Conservation (phyloP, 2,329 filamentous ascomycete species). For the Cordyceps pruinosa region DNA sequence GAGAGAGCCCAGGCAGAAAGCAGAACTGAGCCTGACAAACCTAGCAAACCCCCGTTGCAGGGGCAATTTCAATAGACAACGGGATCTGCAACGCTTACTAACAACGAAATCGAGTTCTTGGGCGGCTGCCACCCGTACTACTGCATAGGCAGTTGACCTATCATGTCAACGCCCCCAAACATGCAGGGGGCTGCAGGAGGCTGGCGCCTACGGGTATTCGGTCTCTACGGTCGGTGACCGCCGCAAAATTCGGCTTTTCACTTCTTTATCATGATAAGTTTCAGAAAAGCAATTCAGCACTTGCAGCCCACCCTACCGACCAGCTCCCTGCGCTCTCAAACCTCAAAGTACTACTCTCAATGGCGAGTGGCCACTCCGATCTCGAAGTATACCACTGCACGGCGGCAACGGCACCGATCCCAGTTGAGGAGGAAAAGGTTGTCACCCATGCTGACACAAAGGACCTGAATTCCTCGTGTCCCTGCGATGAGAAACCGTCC, state of each 20-base stretch:
- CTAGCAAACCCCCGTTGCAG: too few relatives aligned
- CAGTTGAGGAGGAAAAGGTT: neutral
- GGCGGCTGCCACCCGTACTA: neutral
- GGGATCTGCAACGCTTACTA: neutral
- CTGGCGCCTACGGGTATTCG: neutral
- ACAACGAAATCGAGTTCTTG: neutral
- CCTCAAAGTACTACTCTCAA: neutral
- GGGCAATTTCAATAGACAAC: too few relatives aligned
- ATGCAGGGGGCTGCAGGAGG: neutral
- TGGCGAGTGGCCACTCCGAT: constrained; percentile 8
- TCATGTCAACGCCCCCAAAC: neutral
- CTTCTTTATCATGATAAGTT: too few relatives aligned
- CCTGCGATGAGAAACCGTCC: neutral
- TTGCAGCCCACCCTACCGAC: neutral
- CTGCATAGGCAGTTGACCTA: neutral
- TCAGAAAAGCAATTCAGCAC: neutral
- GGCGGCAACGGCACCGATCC: neutral
- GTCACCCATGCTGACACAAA: neutral
- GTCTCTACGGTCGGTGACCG: too few relatives aligned
- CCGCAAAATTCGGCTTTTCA: too few relatives aligned
- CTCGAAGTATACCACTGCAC: constrained; percentile 6
- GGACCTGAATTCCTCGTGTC: neutral
- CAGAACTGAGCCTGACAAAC: too few relatives aligned
- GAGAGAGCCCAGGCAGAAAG: too few relatives aligned
- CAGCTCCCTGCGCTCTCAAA: too few relatives aligned